A percentile compares a stretch with the other conserved stretches of the same genome.
These are phyloP conservation scores for Beauveria asiatica DNA, from an alignment of 2,329 filamentous ascomycete genomes.

Conservation along the genomic window DNA sequence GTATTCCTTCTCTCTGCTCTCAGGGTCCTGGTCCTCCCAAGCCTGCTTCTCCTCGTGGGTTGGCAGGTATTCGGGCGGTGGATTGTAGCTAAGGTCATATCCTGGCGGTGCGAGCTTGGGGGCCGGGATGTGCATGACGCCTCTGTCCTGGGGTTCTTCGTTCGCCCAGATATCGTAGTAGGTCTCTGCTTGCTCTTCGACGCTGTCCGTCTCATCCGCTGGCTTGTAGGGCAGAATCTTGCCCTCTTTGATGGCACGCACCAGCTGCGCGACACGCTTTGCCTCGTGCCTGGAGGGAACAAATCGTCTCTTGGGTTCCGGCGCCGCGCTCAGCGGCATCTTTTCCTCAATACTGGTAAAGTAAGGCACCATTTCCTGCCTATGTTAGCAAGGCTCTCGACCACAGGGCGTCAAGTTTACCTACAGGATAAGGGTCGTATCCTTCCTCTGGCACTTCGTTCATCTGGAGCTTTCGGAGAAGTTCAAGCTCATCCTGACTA, in stretches of 20 bases:
- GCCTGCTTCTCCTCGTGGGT: conserved; percentile 72
- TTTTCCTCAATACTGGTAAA: conserved; percentile 85
- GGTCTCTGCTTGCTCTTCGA: conserved; percentile 63
- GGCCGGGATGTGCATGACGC: conserved; percentile 90
- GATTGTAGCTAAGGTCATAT: conserved; percentile 94
- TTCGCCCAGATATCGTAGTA: conserved; percentile 94
- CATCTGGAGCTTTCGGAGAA: conserved; percentile 79
- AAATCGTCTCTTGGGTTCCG: conserved; percentile 92
- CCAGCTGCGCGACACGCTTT: conserved; percentile 94
- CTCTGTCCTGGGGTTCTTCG: conserved; percentile 71
- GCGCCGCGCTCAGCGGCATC: conserved; percentile 91
- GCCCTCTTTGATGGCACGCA: conserved; percentile 89
- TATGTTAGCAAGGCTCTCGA: conserved; percentile 11
- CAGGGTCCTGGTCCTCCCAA: conserved; percentile 81
- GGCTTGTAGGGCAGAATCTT: conserved; percentile 86
- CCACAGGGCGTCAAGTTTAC: conserved; percentile 18
- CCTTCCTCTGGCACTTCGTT: conserved; percentile 81
- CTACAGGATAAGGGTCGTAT: conserved; percentile 83
- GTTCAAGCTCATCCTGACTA: conserved; percentile 77
- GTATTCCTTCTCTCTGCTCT: conserved; percentile 85
- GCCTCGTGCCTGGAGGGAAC: conserved; percentile 94
- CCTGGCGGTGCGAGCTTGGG: conserved; percentile 89
- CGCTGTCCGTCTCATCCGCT: conserved; percentile 55
- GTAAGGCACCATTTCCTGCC: conserved; percentile 76
- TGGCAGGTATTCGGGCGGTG: conserved; percentile 87